These are phyloP conservation scores for Oryza brachyantha DNA, from an alignment of 176 grass and related monocot species.

Conservation along the genomic window DNA sequence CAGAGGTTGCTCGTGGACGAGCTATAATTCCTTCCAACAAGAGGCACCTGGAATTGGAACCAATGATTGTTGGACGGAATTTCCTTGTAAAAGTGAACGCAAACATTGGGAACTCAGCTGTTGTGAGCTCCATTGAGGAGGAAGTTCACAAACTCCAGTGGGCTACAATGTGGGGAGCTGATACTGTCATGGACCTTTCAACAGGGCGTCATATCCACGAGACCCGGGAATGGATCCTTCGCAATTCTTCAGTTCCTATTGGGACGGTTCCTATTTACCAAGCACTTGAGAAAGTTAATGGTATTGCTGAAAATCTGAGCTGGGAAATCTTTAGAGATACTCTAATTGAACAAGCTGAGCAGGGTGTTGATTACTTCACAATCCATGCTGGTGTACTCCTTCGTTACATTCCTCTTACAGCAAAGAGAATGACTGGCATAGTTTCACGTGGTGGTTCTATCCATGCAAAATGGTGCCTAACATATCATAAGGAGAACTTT, in stretches of 20 bases:
- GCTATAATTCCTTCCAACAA: constrained; percentile 98
- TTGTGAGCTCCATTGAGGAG: constrained; percentile 93
- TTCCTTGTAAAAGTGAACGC: constrained; percentile 98
- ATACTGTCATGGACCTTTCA: constrained; percentile 98
- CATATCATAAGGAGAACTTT: constrained; percentile 98
- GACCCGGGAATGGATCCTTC: constrained; percentile 94
- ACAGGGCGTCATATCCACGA: constrained; percentile 97
- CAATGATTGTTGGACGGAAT: constrained; percentile 97
- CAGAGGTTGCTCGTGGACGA: constrained; percentile 83
- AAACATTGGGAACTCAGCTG: constrained; percentile 93
- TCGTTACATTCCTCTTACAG: constrained; percentile 94
- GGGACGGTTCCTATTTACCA: constrained; percentile 98
- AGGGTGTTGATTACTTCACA: constrained; percentile 99
- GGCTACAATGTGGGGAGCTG: constrained; percentile 99
- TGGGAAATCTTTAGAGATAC: constrained; percentile 95
- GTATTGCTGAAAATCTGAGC: constrained; percentile 80
- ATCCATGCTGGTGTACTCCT: constrained; percentile 94
- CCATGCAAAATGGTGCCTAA: constrained; percentile 98
- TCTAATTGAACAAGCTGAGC: constrained; percentile 93
- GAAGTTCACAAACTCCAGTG: constrained; percentile 99
- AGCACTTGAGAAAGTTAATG: constrained; percentile 98
- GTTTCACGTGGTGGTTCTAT: constrained; percentile 97
- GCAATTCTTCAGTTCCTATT: constrained; percentile 90
- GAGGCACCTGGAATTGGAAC: constrained; percentile 91
- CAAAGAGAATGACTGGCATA: constrained; percentile 97